Conservation (phyloP, 345 rosid species). For the Isatis tinctoria region DNA sequence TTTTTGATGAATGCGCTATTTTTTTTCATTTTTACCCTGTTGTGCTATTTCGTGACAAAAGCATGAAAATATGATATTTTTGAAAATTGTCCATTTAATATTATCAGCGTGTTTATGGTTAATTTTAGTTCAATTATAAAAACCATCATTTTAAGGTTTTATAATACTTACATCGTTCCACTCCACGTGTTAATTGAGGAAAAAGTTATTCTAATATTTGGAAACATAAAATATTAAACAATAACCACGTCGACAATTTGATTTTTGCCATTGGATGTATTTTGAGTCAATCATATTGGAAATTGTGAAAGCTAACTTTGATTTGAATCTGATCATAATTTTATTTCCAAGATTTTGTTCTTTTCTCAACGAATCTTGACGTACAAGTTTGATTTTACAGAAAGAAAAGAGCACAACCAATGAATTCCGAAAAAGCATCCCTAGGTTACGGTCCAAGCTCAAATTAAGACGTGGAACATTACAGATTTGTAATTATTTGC, state of each 20-base stretch:
- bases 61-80: too few relatives aligned
- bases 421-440: background rate
- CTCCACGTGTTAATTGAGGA: too few relatives aligned
- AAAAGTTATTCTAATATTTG: too few relatives aligned
- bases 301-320: background rate
- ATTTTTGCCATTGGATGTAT: background rate
- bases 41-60: too few relatives aligned
- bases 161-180: too few relatives aligned
- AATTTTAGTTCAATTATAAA: too few relatives aligned
- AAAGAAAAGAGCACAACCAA: background rate
- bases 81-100: too few relatives aligned
- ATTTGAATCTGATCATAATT: background rate
- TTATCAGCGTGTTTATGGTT: too few relatives aligned
- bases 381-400: background rate
- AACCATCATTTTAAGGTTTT: too few relatives aligned
- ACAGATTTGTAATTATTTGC: background rate
- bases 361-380: constrained; percentile 12
- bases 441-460: constrained; percentile 11
- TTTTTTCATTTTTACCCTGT: too few relatives aligned
- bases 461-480: constrained; percentile 9
- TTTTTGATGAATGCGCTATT: too few relatives aligned
- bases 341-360: background rate
- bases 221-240: background rate
- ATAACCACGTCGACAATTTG: background rate
- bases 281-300: background rate